A percentile compares a stretch with the other conserved stretches of the same genome.
These are phyloP conservation scores for Heliamphora exappendiculata DNA, from an alignment of 148 eudicot species.

Conservation along the genomic window DNA sequence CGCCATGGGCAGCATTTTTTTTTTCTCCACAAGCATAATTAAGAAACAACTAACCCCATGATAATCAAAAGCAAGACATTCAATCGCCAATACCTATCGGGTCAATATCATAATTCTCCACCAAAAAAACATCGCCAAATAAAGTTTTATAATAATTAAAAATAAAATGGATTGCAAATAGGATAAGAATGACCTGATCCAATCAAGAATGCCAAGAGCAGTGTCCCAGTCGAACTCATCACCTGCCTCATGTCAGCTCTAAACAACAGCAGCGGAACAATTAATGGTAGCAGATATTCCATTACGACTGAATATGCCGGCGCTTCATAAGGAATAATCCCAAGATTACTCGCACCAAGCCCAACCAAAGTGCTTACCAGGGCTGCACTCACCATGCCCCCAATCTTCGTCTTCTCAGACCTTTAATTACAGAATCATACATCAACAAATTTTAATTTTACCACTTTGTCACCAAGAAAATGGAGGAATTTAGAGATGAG, in stretches of 20 bases:
- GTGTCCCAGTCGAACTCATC: constrained; percentile 60
- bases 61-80: not conserved
- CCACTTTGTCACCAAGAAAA: not conserved
- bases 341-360: constrained; percentile 82
- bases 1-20: not conserved
- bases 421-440: constrained; percentile 30
- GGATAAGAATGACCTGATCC: constrained; percentile 56
- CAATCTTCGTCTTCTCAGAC: constrained; percentile 93
- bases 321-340: constrained; percentile 72
- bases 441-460: not conserved
- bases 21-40: not conserved
- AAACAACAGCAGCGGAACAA: constrained; percentile 75
- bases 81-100: not conserved
- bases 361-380: constrained; percentile 76
- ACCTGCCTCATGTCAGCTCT: constrained; percentile 76
- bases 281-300: constrained; percentile 69
- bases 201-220: constrained; percentile 71
- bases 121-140: not conserved
- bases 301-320: constrained; percentile 64
- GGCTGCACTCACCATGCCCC: constrained; percentile 82
- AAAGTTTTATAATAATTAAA: not conserved
- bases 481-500: too few relatives aligned
- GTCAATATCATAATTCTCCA: too few relatives aligned
- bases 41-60: not conserved
- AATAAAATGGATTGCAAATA: not conserved